These are phyloP conservation scores for Petunia axillaris DNA, from an alignment of 257 asterid genomes.

Conservation along the genomic window DNA sequence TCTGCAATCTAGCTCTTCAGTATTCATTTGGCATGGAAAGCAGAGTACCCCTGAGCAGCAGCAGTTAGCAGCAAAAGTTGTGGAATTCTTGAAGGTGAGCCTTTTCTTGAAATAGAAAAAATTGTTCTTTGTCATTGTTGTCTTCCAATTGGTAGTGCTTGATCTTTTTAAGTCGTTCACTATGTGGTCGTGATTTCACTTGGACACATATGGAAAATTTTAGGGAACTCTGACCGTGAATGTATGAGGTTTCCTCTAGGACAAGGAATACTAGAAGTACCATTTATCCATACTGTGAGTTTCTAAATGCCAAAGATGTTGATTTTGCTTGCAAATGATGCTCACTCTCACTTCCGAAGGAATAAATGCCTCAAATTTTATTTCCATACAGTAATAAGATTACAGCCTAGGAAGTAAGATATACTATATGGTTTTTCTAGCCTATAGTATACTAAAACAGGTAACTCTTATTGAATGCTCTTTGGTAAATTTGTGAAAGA, in stretches of 20 bases:
- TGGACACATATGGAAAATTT: conserved; percentile 45
- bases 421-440: too few relatives aligned
- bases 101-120: neutral
- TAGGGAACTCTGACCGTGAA: neutral
- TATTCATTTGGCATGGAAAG: conserved; percentile 89
- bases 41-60: conserved; percentile 92
- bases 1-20: conserved; percentile 81
- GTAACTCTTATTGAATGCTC: too few relatives aligned
- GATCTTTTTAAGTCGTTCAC: neutral
- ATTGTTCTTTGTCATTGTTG: neutral
- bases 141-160: neutral
- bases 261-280: too few relatives aligned
- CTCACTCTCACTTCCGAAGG: too few relatives aligned
- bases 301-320: too few relatives aligned
- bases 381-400: too few relatives aligned
- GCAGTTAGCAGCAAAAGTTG: conserved; percentile 69
- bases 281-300: too few relatives aligned
- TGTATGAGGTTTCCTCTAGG: neutral
- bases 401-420: too few relatives aligned
- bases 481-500: neutral
- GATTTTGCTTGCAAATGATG: too few relatives aligned
- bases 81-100: conserved; percentile 87
- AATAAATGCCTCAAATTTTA: too few relatives aligned
- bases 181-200: too few relatives aligned
- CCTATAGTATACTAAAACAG: conserved; percentile 73